phyloP scores from a whole-genome alignment of 2,329 filamentous ascomycete species.

The Fusarium gaditjirri region DNA sequence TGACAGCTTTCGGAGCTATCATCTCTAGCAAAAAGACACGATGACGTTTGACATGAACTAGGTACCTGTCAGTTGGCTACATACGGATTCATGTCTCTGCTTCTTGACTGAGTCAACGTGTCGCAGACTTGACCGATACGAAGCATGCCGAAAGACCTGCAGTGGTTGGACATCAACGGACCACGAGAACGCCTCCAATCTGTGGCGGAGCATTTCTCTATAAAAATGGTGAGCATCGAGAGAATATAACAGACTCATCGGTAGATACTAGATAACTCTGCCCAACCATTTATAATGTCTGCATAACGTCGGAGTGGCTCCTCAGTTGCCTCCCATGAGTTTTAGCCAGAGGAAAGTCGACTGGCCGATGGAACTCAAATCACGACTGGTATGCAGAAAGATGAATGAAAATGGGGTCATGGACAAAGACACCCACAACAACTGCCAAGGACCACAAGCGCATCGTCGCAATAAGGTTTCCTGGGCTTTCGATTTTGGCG shows the following conservation, averaged over 20 bases:
- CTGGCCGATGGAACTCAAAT: constrained; percentile 18
- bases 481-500: constrained; percentile 4
- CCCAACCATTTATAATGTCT: constrained; percentile 1
- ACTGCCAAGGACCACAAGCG: neutral
- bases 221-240: neutral
- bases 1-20: neutral
- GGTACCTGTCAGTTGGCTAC: neutral
- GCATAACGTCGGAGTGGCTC: neutral
- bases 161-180: neutral
- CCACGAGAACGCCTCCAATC: neutral
- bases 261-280: neutral
- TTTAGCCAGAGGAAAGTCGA: neutral
- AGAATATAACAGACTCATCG: neutral
- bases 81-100: neutral
- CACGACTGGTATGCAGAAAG: constrained; percentile 24
- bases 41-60: neutral
- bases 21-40: neutral
- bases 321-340: neutral
- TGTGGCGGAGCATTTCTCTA: neutral
- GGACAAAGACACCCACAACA: neutral
- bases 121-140: neutral
- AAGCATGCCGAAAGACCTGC: neutral
- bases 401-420: neutral
- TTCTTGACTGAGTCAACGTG: neutral
- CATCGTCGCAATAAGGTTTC: constrained; percentile 24